Evolutionary conservation across 2,329 filamentous ascomycete species (phyloP), one percentile per base, ranked within the genome.

Genomic region (Aureobasidium sp.): DNA sequence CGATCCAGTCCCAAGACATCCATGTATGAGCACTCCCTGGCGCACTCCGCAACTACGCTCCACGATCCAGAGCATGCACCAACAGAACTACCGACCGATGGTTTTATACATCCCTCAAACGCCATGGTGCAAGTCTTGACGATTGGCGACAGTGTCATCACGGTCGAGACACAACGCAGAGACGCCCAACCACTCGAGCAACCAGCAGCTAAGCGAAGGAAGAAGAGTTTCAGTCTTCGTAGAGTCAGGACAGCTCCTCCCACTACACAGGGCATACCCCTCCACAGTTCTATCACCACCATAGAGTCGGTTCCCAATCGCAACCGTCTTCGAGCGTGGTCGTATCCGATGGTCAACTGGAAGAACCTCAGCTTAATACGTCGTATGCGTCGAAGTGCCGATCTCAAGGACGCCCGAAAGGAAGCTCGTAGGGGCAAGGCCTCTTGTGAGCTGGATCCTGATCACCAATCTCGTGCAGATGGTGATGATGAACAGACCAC

Each of bases 391-490:
- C 21, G 23, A 21, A 27, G n/a, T 9, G 17, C 21, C 4, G 40
- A 57, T 9, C 53, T 13, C 53, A 57, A 37, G 40, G 29, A 47
- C 6, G 54, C 42, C 10, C 54, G 42, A 8, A 57, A 47, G 17
- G 31, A 57, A 27, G 43, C 54, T 21, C 54, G 54, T 4, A 57
- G n/a, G 21, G 54, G 54, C 31, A 57, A 57, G 15, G 43, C 33
- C 9, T 21, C 40, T 6, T 42, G 23, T 6, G 19, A 31, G 10
- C 10, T 25, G 13, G 4, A 13, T 10, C 8, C 37, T 10, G 50
- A n/a, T 4, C 9, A 2, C 11, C 35, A 23, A 5, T 23, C 25
- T 15, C 17, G 15, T 3, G 15, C 10, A 9, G 46, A 19, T 19
- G 23, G 9, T 11, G 17, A 15, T 29, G 23, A 11, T 8, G 17